A percentile compares a stretch with the other conserved stretches of the same genome.
These are phyloP conservation scores for Mycena crocata DNA, from an alignment of 768 basidiomycete species.

Conservation along the genomic window DNA sequence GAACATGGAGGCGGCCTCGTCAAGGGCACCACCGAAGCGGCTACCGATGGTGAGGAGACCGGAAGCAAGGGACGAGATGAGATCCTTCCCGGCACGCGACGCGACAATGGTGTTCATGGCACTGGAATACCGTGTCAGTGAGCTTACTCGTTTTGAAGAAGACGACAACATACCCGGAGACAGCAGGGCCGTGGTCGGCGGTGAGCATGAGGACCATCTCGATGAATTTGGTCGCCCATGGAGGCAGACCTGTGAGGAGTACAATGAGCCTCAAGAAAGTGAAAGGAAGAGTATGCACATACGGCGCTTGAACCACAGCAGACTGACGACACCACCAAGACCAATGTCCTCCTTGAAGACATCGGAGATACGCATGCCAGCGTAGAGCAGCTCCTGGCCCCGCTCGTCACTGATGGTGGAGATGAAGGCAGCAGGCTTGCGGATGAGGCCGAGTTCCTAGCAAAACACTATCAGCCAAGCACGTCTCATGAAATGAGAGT, in stretches of 20 bases:
- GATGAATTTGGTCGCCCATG: slow-evolving; percentile 97
- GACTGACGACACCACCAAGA: slow-evolving; percentile 93
- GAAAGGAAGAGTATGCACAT: slow-evolving; percentile 37
- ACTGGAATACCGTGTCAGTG: slow-evolving; percentile 36
- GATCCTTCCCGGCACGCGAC: slow-evolving; percentile 98
- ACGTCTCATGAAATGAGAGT: background rate
- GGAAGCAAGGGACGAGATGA: slow-evolving; percentile 95
- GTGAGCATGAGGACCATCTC: slow-evolving; percentile 99
- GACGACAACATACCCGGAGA: slow-evolving; percentile 69
- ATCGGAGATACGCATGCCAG: slow-evolving; percentile 98
- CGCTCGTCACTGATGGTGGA: slow-evolving; percentile 99
- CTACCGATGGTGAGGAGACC: slow-evolving; percentile 98
- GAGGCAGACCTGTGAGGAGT: slow-evolving; percentile 66
- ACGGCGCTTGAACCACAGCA: slow-evolving; percentile 98
- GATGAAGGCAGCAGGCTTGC: slow-evolving; percentile 98
- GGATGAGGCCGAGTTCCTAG: slow-evolving; percentile 92
- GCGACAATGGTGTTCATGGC: slow-evolving; percentile 99
- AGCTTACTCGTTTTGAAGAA: slow-evolving; percentile 23
- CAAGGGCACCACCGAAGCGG: slow-evolving; percentile 98
- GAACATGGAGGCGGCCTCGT: slow-evolving; percentile 98
- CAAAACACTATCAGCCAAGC: slow-evolving; percentile 3
- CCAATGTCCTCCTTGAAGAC: slow-evolving; percentile 99
- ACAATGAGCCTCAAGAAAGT: slow-evolving; percentile 2
- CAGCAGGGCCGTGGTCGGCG: slow-evolving; percentile 97
- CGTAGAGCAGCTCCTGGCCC: slow-evolving; percentile 97